Percentiles rank a stretch among this genome's conserved stretches.
These are phyloP conservation scores for Phytophthora pinifolia DNA, from an alignment of 352 stramenopile genomes.

Conservation along the genomic window DNA sequence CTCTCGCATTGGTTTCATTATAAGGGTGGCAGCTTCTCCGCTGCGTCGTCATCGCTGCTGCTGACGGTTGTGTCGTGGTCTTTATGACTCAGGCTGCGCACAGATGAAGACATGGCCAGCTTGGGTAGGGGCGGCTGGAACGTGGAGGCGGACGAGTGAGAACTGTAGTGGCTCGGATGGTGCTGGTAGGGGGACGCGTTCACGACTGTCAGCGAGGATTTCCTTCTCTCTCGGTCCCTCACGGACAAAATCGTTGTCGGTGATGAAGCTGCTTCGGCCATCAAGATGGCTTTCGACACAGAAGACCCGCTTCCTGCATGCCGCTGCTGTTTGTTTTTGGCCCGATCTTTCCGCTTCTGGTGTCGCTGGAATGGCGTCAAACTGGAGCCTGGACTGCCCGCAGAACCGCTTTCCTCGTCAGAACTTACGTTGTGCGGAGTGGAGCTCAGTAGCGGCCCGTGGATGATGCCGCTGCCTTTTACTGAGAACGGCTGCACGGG, in stretches of 20 bases:
- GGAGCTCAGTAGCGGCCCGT: conserved; percentile 4
- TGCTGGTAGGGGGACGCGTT: conserved; percentile 10
- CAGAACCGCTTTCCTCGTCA: conserved; percentile 19
- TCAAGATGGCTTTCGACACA: conserved; percentile 53
- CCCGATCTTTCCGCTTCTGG: conserved; percentile 46
- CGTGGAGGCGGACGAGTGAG: conserved; percentile 21
- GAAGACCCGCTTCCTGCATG: conserved; percentile 19
- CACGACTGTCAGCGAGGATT: conserved; percentile 10
- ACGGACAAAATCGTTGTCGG: conserved; percentile 13
- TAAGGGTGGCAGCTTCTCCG: conserved; percentile 54
- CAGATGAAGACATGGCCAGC: conserved; percentile 36
- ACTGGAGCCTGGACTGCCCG: conserved; percentile 28
- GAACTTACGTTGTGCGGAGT: conserved; percentile 23
- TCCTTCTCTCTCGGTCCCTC: conserved; percentile 40
- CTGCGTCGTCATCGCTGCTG: conserved; percentile 14
- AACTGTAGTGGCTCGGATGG: conserved; percentile 19
- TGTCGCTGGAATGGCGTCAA: conserved; percentile 51
- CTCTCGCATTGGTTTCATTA: conserved; percentile 22
- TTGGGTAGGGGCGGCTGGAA: conserved; percentile 50
- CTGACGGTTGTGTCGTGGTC: conserved; percentile 15
- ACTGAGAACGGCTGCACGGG: conserved; percentile 20
- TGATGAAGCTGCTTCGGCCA: conserved; percentile 31
- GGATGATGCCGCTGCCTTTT: conserved; percentile 25
- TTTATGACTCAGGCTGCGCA: conserved; percentile 32
- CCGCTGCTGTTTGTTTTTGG: conserved; percentile 47